Evolutionary conservation across 208 protist genomes (phyloP), one percentile per base, ranked within the genome.

Genomic region (Acanthamoeba sp.): DNA sequence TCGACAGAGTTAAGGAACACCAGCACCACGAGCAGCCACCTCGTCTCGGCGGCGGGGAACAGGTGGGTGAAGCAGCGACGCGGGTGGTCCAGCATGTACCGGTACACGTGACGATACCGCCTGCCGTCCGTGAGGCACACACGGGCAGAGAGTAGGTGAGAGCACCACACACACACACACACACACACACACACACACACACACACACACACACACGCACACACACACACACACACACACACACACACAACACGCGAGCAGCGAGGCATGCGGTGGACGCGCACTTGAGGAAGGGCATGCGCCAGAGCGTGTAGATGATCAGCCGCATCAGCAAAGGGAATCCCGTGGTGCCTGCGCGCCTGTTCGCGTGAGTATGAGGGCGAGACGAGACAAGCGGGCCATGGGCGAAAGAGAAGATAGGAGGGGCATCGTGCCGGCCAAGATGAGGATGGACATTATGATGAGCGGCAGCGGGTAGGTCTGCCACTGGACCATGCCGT

Each of bases 61-160:
- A 93, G 34, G 2, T 93, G 88, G 20, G 88, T 93, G 62, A 36
- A 80, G 36, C 88, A 93, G 20, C 88, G 52, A 80, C 88, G 88
- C 24, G 88, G 88, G 2, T 93, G 59, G 40, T 78, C 64, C 36
- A 93, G 38, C 38, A 93, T 45, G 88, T 78, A 93, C 12, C 42
- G 34, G 40, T 93, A 93, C 34, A 93, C 88, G 22, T 73, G 52
- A 14, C 7, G 0, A 10, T 78, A 62, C 36, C 59, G n/a, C 40
- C 45, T 93, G 87, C n/a, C n/a, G n/a, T n/a, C n/a, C n/a, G n/a
- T n/a, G n/a, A n/a, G n/a, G n/a, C n/a, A n/a, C n/a, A n/a, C n/a
- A n/a, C n/a, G n/a, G n/a, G n/a, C n/a, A n/a, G n/a, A n/a, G n/a
- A n/a, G n/a, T n/a, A n/a, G n/a, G n/a, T n/a, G n/a, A n/a, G n/a